Base-by-base conservation (phyloP, 208 protist genomes). In the Leishmania aethiopica region DNA sequence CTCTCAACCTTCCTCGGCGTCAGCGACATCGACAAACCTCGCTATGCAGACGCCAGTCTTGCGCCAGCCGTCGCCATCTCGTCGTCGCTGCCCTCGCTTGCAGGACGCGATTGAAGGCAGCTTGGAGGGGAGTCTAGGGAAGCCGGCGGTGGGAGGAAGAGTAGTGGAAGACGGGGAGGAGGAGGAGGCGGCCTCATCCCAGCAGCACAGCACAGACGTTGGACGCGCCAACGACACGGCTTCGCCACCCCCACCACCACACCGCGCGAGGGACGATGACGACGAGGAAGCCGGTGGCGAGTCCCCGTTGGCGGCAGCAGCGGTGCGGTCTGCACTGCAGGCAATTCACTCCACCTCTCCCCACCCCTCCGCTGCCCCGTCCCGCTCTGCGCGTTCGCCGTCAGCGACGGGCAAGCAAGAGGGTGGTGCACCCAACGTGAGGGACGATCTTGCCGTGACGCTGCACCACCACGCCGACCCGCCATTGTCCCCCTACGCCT, bases 201-300 rank as follows among this genome's bases (percentile, higher is more conserved):
- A 85, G 76, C 51, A 77, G n/a, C 78, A 49, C 35, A 69, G 49
- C 49, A 42, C 67, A n/a, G 47, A 15, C 19, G 73, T 17, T 7
- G 57, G 47, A 13, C 62, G 62, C 49, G n/a, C 47, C 72, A 45
- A 15, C 32, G 32, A 42, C 28, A 73, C 49, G n/a, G 25, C 57
- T 17, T 45, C 81, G 35, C 42, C 53, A 51, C 4, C 66, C 35
- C 40, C 64, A 32, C 40, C 55, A 19, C 57, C n/a, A 37, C 76
- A 40, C 3, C 45, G 49, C 13, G 3, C 45, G 55, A 49, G 37
- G 59, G 77, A 85, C 57, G 75, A 84, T 35, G 82, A 85, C n/a
- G 82, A 82, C 51, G 82, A 85, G 72, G 82, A 71, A 53, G 81
- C 82, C 11, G 82, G 82, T 37, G 77, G 82, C 70, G 82, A 81